Percentiles rank a stretch among this genome's conserved stretches.
phyloP scores from a whole-genome alignment of 345 rosid genomes.

The Gynandropsis gynandra region DNA sequence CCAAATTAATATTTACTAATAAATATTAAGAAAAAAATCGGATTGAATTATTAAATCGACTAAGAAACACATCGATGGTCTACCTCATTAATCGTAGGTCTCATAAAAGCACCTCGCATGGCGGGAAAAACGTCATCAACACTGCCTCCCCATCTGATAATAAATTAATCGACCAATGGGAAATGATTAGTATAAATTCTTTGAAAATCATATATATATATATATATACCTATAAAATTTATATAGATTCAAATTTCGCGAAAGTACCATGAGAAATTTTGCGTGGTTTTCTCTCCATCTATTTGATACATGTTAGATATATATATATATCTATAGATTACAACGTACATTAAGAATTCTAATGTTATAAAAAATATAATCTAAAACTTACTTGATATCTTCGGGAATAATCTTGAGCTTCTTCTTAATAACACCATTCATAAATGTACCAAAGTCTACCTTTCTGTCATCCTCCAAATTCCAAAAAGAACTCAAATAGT shows the following conservation, averaged over 20 bases:
- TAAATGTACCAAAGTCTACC: constrained; percentile 36
- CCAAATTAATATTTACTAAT: neutral
- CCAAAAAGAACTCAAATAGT: constrained; percentile 41
- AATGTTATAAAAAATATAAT: neutral
- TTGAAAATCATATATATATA: neutral
- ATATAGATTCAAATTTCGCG: too few relatives aligned
- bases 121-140: constrained; percentile 40
- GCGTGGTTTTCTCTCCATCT: too few relatives aligned
- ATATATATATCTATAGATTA: too few relatives aligned
- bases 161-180: too few relatives aligned
- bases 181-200: neutral
- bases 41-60: too few relatives aligned
- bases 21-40: neutral
- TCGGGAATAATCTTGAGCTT: constrained; percentile 77
- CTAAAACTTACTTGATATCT: constrained; percentile 40
- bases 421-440: constrained; percentile 61
- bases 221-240: neutral
- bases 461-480: constrained; percentile 25
- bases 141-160: constrained; percentile 76
- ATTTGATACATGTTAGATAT: too few relatives aligned
- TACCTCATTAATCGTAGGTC: constrained; percentile 67
- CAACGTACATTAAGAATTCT: too few relatives aligned
- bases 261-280: too few relatives aligned
- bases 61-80: neutral
- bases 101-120: constrained; percentile 72